These are phyloP conservation scores for Vigna reflexopilosa DNA, from an alignment of 306 rosid genomes.

Conservation along the genomic window DNA sequence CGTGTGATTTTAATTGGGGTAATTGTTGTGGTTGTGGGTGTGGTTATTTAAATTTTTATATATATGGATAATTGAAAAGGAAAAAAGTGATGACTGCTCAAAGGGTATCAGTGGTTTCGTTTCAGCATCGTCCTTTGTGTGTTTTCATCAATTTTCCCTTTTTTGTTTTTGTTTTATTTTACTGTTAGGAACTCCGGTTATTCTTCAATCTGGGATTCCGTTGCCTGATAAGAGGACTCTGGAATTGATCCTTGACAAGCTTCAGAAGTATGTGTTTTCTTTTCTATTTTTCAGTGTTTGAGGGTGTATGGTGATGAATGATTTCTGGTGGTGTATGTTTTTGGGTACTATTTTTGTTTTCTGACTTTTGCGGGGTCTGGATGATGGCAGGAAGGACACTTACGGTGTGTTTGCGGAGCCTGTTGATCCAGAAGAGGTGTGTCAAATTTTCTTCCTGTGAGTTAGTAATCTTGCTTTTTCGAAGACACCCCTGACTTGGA, in stretches of 20 bases:
- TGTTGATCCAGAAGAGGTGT: constrained; percentile 99
- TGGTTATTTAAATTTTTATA: constrained; percentile 1
- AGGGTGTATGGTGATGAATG: background rate
- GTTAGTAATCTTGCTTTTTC: constrained; percentile 41
- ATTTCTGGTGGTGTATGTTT: constrained; percentile 1
- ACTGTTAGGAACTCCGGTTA: constrained; percentile 66
- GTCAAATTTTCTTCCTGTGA: constrained; percentile 38
- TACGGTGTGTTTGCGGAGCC: constrained; percentile 96
- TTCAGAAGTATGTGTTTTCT: constrained; percentile 76
- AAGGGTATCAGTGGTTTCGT: constrained; percentile 31
- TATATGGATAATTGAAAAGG: constrained; percentile 14
- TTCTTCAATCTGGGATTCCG: constrained; percentile 59
- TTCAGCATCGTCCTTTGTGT: constrained; percentile 35
- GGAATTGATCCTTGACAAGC: constrained; percentile 91
- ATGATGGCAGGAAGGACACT: constrained; percentile 89
- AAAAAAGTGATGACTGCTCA: constrained; percentile 27
- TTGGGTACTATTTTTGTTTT: constrained; percentile 33
- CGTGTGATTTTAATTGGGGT: constrained; percentile 43
- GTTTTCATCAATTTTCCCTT: constrained; percentile 22
- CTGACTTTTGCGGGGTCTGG: constrained; percentile 31
- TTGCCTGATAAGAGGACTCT: constrained; percentile 81
- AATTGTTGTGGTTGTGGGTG: constrained; percentile 30
- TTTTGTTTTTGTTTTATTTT: constrained; percentile 21
- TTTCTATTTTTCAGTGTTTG: constrained; percentile 29
- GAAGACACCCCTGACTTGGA: constrained; percentile 42